These are phyloP conservation scores for Metschnikowia drakensbergensis DNA, from an alignment of 805 yeast species.

Conservation along the genomic window DNA sequence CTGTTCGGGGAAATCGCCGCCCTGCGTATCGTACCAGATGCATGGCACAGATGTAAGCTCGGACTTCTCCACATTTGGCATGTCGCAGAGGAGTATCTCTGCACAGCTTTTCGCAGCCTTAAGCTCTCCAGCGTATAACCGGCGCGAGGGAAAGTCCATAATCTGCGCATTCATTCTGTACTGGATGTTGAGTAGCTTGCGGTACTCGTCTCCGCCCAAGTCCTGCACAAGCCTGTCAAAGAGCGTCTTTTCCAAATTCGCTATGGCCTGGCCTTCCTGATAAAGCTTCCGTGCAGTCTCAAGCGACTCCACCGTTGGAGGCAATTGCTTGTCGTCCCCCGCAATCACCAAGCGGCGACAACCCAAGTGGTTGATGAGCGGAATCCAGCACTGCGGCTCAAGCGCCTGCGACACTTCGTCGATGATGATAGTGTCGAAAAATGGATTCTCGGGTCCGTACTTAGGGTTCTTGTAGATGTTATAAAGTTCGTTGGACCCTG, in stretches of 20 bases:
- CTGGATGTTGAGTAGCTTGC: slow-evolving; percentile 65
- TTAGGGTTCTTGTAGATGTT: slow-evolving; percentile 41
- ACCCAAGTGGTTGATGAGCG: slow-evolving; percentile 62
- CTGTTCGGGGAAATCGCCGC: slow-evolving; percentile 73
- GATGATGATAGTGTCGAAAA: slow-evolving; percentile 78
- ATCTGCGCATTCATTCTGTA: slow-evolving; percentile 82
- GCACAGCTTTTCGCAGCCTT: slow-evolving; percentile 60
- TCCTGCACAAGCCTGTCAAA: slow-evolving; percentile 70
- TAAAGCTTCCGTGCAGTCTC: slow-evolving; percentile 19
- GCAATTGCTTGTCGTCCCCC: slow-evolving; percentile 89
- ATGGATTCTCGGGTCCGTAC: slow-evolving; percentile 24
- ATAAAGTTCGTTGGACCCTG: slow-evolving; percentile 69
- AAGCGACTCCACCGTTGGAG: slow-evolving; percentile 77
- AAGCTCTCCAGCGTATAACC: slow-evolving; percentile 60
- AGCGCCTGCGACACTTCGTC: slow-evolving; percentile 94
- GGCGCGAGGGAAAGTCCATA: slow-evolving; percentile 68
- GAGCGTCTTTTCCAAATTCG: slow-evolving; percentile 59
- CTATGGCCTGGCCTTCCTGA: slow-evolving; percentile 29
- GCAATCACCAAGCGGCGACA: slow-evolving; percentile 67
- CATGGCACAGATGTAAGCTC: slow-evolving; percentile 55
- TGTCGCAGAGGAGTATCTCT: slow-evolving; percentile 48
- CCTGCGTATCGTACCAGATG: slow-evolving; percentile 92
- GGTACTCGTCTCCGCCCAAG: slow-evolving; percentile 43
- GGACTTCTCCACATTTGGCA: slow-evolving; percentile 39
- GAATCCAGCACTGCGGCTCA: slow-evolving; percentile 97